Evolutionary conservation across 2,329 filamentous ascomycete species (phyloP).

Genomic region (Cytospora leucostoma): DNA sequence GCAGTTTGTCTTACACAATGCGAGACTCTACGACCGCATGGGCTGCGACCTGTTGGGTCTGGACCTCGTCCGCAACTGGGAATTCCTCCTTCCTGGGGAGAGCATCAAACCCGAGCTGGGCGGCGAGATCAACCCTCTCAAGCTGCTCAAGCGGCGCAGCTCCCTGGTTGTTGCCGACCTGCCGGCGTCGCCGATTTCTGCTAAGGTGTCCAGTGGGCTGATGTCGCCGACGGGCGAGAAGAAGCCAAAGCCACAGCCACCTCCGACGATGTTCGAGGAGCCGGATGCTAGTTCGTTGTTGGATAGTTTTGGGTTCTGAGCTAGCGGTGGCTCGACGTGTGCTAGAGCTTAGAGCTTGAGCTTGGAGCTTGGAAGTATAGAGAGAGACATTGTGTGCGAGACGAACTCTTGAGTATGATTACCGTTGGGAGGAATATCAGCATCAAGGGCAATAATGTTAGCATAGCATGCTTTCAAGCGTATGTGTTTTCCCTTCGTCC

Average conservation of each 20-base stretch:
- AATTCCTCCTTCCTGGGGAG: conserved; percentile 63
- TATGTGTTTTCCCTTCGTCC: too few species aligned
- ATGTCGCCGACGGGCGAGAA: conserved; percentile 26
- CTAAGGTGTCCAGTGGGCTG: conserved; percentile 35
- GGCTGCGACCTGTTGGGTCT: conserved; percentile 89
- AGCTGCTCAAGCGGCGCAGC: conserved; percentile 69
- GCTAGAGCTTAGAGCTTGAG: neutral
- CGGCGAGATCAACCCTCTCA: conserved; percentile 63
- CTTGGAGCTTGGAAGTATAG: neutral
- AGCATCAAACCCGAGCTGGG: conserved; percentile 40
- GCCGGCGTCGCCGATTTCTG: conserved; percentile 45
- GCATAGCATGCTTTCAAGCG: neutral
- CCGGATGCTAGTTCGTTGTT: conserved; percentile 87
- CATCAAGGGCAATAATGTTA: neutral
- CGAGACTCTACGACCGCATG: conserved; percentile 83
- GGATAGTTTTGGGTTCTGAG: conserved; percentile 87
- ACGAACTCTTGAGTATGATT: neutral
- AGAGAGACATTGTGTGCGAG: neutral
- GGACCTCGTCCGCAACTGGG: conserved; percentile 81
- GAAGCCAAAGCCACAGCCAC: conserved; percentile 48
- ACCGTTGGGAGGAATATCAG: neutral
- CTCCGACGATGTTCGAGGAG: conserved; percentile 83
- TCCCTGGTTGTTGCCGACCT: conserved; percentile 80
- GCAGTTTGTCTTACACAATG: conserved; percentile 86
- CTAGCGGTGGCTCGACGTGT: neutral